phyloP scores from a whole-genome alignment of 306 rosid genomes.

The Cucurbita maxima region DNA sequence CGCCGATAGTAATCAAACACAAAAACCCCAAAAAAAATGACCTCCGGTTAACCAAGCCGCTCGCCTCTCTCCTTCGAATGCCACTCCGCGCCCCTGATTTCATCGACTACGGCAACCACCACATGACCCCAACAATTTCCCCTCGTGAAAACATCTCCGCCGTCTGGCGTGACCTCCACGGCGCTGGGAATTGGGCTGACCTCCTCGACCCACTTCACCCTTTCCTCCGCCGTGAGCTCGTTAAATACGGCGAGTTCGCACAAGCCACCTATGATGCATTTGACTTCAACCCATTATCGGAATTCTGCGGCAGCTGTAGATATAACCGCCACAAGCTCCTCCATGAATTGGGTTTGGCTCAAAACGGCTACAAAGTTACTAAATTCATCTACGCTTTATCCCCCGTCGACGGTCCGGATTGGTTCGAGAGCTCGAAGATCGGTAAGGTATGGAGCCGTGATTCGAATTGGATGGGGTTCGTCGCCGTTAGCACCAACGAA shows the following conservation, averaged over 20 bases:
- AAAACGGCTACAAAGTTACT: slow-evolving; percentile 30
- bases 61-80: slow-evolving; percentile 10
- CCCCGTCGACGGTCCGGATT: slow-evolving; percentile 34
- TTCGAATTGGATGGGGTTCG: slow-evolving; percentile 62
- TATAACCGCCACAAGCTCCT: slow-evolving; percentile 27
- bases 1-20: neutral
- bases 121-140: slow-evolving; percentile 32
- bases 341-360: slow-evolving; percentile 20
- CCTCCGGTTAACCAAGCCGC: neutral
- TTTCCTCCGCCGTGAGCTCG: slow-evolving; percentile 40
- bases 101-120: slow-evolving; percentile 8
- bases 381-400: slow-evolving; percentile 52
- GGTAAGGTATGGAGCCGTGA: slow-evolving; percentile 46
- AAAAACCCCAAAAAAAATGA: neutral
- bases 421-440: slow-evolving; percentile 44
- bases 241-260: slow-evolving; percentile 62
- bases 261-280: slow-evolving; percentile 67
- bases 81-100: slow-evolving; percentile 2
- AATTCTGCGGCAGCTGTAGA: slow-evolving; percentile 48
- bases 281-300: slow-evolving; percentile 43
- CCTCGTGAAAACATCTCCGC: slow-evolving; percentile 37
- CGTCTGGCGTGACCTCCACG: slow-evolving; percentile 45
- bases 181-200: slow-evolving; percentile 26
- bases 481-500: slow-evolving; percentile 35
- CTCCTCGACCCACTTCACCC: slow-evolving; percentile 45